These are phyloP conservation scores for Crucihimalaya himalaica DNA, from an alignment of 345 rosid genomes.

Conservation along the genomic window DNA sequence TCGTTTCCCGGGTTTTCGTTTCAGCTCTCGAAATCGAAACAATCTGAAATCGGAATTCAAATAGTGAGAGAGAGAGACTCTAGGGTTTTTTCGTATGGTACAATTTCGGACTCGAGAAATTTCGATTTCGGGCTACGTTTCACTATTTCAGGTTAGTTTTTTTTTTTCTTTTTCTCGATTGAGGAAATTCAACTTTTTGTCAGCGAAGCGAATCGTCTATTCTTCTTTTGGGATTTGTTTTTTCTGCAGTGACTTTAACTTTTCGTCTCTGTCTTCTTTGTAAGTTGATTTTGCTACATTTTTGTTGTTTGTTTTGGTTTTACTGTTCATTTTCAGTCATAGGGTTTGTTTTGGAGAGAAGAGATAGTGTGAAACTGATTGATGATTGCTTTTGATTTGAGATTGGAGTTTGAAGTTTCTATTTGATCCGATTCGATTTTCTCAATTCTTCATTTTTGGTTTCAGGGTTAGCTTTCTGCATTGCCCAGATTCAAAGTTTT, in stretches of 20 bases:
- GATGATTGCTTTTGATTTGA: neutral
- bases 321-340: neutral
- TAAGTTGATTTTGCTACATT: neutral
- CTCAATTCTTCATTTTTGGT: neutral
- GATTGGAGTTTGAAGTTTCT: neutral
- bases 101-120: neutral
- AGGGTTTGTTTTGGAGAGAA: neutral
- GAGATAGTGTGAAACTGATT: conserved; percentile 10
- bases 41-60: neutral
- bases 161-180: neutral
- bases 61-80: neutral
- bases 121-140: conserved; percentile 9
- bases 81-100: conserved; percentile 17
- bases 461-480: conserved; percentile 22
- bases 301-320: neutral
- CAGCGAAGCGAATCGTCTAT: neutral
- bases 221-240: neutral
- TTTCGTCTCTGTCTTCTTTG: neutral
- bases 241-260: neutral
- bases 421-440: neutral
- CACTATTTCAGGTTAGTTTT: conserved; percentile 27
- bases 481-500: neutral
- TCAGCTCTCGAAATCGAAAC: conserved; percentile 1
- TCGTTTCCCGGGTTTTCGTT: conserved; percentile 40
- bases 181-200: neutral